Conservation (phyloP, 176 grass and related monocot genomes). For the Carex myosuroides region DNA sequence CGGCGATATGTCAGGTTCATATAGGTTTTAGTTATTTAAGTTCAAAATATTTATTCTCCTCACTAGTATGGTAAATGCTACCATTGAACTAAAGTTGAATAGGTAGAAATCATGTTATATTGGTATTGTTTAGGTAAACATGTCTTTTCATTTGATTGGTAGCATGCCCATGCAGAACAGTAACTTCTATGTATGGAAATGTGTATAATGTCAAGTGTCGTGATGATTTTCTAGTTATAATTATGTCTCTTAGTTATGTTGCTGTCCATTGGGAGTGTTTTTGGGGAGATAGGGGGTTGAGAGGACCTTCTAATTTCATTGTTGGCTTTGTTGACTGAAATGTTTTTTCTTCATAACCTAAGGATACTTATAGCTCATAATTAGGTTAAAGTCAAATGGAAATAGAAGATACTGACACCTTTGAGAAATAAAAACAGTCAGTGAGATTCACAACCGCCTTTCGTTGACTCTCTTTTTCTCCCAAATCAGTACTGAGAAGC, state of each 20-base stretch:
- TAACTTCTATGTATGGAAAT: not conserved
- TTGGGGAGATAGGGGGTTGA: not conserved
- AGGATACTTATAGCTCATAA: not conserved
- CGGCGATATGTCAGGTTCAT: constrained; percentile 70
- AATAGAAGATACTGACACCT: not conserved
- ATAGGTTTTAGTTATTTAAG: not conserved
- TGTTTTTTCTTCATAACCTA: not conserved
- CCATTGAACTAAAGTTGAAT: not conserved
- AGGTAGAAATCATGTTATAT: not conserved
- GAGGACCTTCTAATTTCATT: not conserved
- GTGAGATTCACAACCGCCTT: not conserved
- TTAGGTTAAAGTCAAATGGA: not conserved
- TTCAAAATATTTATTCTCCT: not conserved
- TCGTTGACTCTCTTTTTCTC: not conserved
- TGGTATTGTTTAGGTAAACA: not conserved
- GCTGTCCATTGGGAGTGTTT: not conserved
- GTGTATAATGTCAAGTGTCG: not conserved
- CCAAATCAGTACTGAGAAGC: not conserved
- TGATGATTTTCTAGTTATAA: not conserved
- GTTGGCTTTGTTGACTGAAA: not conserved
- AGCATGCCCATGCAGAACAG: not conserved
- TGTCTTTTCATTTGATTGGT: not conserved
- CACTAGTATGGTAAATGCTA: not conserved
- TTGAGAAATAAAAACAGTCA: not conserved
- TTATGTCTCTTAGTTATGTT: not conserved